These are phyloP conservation scores for Myochromella boudieri DNA, from an alignment of 768 basidiomycete genomes.

Conservation along the genomic window DNA sequence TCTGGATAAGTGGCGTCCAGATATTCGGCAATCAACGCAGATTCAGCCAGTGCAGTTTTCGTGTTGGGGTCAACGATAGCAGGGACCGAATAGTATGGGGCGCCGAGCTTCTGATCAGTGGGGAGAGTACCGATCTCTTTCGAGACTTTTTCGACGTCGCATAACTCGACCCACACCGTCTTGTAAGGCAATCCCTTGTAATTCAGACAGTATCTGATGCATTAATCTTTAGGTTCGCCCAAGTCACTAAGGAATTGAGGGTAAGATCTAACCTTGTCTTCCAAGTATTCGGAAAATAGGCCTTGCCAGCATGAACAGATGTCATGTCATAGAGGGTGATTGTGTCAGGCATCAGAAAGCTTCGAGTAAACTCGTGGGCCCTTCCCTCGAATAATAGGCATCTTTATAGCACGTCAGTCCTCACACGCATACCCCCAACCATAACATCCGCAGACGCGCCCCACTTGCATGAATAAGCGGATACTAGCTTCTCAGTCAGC, in stretches of 20 bases:
- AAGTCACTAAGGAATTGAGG: background rate
- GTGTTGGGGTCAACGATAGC: constrained; percentile 35
- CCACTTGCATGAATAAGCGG: background rate
- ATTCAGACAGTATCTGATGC: constrained; percentile 16
- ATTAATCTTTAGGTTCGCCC: background rate
- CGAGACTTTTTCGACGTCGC: constrained; percentile 30
- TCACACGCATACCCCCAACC: no score
- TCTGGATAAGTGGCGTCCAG: constrained; percentile 37
- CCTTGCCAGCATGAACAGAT: constrained; percentile 22
- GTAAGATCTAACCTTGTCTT: constrained; percentile 33
- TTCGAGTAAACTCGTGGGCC: no score
- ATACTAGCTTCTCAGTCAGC: no score
- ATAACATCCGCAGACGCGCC: no score
- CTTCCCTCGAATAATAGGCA: no score
- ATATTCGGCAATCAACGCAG: constrained; percentile 36
- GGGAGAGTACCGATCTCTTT: constrained; percentile 29
- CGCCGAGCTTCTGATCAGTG: constrained; percentile 23
- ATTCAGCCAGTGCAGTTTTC: constrained; percentile 28
- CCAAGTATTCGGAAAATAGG: constrained; percentile 48
- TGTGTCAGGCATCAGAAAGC: constrained; percentile 6
- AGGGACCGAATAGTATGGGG: constrained; percentile 32
- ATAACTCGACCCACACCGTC: constrained; percentile 35
- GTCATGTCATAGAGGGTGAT: constrained; percentile 47
- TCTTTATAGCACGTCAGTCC: no score
- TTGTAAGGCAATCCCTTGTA: constrained; percentile 30